Base-by-base conservation (phyloP, 768 basidiomycete species). In the Phallus indusiatus region DNA sequence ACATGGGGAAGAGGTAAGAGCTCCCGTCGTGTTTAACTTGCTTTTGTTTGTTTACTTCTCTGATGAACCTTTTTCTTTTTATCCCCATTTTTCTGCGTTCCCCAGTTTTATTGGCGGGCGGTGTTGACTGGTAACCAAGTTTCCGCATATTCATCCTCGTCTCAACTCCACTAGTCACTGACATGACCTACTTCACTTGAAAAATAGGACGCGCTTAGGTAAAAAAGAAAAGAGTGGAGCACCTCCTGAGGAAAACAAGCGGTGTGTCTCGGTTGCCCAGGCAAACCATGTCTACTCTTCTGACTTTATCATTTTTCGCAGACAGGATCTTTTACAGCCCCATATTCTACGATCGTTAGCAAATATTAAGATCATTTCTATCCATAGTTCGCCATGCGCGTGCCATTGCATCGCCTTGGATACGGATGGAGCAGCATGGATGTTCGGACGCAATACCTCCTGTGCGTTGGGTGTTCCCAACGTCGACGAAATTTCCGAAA, bases 281-380 rank as follows among this genome's bases (percentile, higher is more conserved):
- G 17, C n/a, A n/a, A n/a, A n/a, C n/a, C n/a, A 22, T 48, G 22
- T 20, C 54, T 18, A 17, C 49, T 20, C n/a, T 49, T 14, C 58
- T 60, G 1, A 42, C 20, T 49, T n/a, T n/a, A n/a, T 34, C 22
- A 24, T 36, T 46, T n/a, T n/a, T 16, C 24, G 46, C 69, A 82
- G 78, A 62, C 86, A 91, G 3, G 94, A 97, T 76, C 81, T 97
- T 3, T 78, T 86, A 55, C 83, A 89, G 70, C 93, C 94, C 0
- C 82, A 94, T 71, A 90, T 95, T 66, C 79, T 97, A 17, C 88
- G 95, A 59, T 90, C 92, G 0, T 76, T 97, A 34, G 78, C 82
- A 68, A 94, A 94, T 69, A 78, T 94, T 72, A 82, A 85, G 67
- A 76, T 79, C 10, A 72, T 75, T 20, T 88, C 86, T 8, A 72